Percentiles rank a stretch among this genome's conserved stretches.
Evolutionary conservation across 768 basidiomycete species (phyloP).

Genomic region (Neoboletus magnificus): DNA sequence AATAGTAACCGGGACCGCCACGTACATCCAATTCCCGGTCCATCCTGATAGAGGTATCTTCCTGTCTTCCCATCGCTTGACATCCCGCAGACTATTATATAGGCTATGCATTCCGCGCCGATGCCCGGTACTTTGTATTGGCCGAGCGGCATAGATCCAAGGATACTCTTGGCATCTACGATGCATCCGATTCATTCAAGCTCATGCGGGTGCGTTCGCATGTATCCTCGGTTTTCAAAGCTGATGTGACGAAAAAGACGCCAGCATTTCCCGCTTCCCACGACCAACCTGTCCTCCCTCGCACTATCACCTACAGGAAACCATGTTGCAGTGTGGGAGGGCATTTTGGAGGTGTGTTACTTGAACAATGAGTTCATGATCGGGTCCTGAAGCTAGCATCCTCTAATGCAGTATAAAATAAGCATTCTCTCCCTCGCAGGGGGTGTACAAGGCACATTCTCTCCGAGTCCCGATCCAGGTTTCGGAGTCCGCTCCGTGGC

Average conservation of each 20-base stretch:
- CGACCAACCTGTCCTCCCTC: constrained; percentile 65
- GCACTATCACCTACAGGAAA: constrained; percentile 75
- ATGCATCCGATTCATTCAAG: constrained; percentile 64
- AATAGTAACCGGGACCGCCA: constrained; percentile 66
- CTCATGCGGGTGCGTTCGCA: constrained; percentile 55
- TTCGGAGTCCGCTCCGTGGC: constrained; percentile 74
- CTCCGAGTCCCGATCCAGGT: constrained; percentile 73
- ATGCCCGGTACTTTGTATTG: constrained; percentile 80
- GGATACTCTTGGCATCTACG: constrained; percentile 85
- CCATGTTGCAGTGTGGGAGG: constrained; percentile 79
- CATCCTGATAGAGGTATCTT: constrained; percentile 70
- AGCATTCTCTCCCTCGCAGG: constrained; percentile 67
- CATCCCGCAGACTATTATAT: neutral
- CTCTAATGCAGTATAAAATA: constrained; percentile 62
- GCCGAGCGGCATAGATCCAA: constrained; percentile 90
- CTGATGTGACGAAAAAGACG: constrained; percentile 17
- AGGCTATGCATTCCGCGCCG: constrained; percentile 78
- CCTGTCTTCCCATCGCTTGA: neutral
- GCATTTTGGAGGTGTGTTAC: constrained; percentile 70
- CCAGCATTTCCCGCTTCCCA: constrained; percentile 84
- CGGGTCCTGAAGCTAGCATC: neutral
- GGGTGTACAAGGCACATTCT: constrained; percentile 59
- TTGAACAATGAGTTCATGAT: neutral
- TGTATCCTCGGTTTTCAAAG: constrained; percentile 5
- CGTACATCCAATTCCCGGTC: constrained; percentile 82